Evolutionary conservation across 306 rosid species (phyloP).

Genomic region (Spatholobus suberectus): DNA sequence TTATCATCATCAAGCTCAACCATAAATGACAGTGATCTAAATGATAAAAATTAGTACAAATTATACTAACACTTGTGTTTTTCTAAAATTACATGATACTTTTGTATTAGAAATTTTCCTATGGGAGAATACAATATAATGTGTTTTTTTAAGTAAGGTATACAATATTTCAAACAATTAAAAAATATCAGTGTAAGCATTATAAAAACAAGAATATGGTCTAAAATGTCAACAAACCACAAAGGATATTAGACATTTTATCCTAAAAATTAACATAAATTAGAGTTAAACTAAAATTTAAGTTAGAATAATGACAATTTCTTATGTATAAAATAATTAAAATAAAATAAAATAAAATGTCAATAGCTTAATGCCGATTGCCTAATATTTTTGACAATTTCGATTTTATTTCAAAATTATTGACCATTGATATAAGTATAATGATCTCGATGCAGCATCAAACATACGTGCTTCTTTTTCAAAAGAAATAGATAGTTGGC

Average conservation of each 20-base stretch:
- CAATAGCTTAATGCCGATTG: background rate
- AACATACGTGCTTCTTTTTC: background rate
- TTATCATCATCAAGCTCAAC: background rate
- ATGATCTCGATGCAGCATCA: too few relatives aligned
- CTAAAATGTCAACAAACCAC: background rate
- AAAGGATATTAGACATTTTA: too few relatives aligned
- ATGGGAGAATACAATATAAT: too few relatives aligned
- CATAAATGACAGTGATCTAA: background rate
- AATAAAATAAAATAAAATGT: too few relatives aligned
- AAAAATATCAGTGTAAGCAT: too few relatives aligned
- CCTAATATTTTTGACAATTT: background rate
- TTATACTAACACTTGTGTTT: background rate
- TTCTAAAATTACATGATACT: too few relatives aligned
- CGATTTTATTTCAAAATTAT: background rate
- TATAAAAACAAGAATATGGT: too few relatives aligned
- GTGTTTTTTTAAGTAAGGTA: too few relatives aligned
- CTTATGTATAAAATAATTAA: background rate
- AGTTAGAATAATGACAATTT: background rate
- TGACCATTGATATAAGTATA: background rate
- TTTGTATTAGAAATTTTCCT: background rate
- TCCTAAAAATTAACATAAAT: too few relatives aligned
- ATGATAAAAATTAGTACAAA: background rate
- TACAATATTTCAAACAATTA: too few relatives aligned
- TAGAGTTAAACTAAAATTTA: background rate
- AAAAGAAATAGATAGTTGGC: background rate